Percentiles rank a stretch among this genome's conserved stretches.
Conservation (phyloP, 2,329 filamentous ascomycete species). For the Pestalotiopsis sp. region DNA sequence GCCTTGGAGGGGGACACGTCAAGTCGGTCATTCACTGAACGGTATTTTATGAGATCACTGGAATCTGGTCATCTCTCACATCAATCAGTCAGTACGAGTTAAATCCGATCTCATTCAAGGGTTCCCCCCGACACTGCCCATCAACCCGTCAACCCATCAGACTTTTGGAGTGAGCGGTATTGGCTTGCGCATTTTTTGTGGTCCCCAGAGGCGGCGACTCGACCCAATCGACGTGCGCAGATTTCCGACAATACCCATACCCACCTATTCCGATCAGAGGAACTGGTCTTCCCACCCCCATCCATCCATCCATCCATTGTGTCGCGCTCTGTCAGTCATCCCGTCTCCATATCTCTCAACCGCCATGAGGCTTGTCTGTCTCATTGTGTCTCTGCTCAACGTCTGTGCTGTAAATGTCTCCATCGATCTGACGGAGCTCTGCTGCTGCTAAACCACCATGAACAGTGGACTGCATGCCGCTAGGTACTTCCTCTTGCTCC, state of each 20-base stretch:
- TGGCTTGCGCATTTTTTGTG: neutral
- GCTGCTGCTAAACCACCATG: neutral
- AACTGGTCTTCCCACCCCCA: neutral
- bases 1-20: neutral
- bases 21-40: neutral
- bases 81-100: neutral
- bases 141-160: neutral
- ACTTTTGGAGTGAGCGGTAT: neutral
- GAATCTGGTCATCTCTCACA: too few species aligned
- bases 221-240: constrained; percentile 12
- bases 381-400: neutral
- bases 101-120: neutral
- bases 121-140: neutral
- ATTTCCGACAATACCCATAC: constrained; percentile 21
- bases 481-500: neutral
- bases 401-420: neutral
- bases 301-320: neutral
- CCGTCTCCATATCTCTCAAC: neutral
- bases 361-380: neutral
- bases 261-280: neutral
- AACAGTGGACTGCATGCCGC: neutral
- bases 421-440: neutral
- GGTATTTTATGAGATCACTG: too few species aligned
- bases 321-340: neutral
- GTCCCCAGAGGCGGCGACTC: neutral